Evolutionary conservation across 2,329 filamentous ascomycete genomes (phyloP).

Genomic region (Talaromyces sp.): DNA sequence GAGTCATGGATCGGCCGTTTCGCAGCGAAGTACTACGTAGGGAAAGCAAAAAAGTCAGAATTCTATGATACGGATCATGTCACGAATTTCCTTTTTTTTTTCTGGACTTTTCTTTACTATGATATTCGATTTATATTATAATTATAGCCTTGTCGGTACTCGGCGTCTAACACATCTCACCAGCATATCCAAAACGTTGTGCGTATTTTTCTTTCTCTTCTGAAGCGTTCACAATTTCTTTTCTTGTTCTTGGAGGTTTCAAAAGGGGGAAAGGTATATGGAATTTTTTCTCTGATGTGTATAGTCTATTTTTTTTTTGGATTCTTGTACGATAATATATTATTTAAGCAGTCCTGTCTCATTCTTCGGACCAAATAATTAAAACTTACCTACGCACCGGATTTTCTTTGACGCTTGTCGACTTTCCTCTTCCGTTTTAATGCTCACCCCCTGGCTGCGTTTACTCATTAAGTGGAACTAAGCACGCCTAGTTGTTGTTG

Average conservation of each 20-base stretch:
- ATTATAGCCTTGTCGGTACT: neutral
- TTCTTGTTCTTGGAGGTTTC: neutral
- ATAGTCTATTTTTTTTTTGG: neutral
- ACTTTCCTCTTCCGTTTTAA: too few species aligned
- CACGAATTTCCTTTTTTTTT: constrained; percentile 11
- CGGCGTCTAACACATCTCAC: neutral
- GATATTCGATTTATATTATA: neutral
- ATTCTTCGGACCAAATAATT: neutral
- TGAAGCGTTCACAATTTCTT: constrained; percentile 6
- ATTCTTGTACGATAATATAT: constrained; percentile 13
- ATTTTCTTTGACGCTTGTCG: too few species aligned
- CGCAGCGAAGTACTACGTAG: neutral
- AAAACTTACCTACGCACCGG: too few species aligned
- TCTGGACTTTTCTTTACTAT: neutral
- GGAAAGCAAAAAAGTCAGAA: neutral
- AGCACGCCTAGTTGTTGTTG: too few species aligned
- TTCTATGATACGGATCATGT: constrained; percentile 6
- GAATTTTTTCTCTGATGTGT: neutral
- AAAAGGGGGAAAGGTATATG: constrained; percentile 9
- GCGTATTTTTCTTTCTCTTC: neutral
- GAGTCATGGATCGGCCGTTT: neutral
- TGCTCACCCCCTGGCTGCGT: too few species aligned
- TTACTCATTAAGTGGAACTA: too few species aligned
- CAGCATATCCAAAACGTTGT: neutral
- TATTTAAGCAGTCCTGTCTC: neutral